Evolutionary conservation across 2,329 filamentous ascomycete species (phyloP).

Genomic region (Gremmenia infestans): DNA sequence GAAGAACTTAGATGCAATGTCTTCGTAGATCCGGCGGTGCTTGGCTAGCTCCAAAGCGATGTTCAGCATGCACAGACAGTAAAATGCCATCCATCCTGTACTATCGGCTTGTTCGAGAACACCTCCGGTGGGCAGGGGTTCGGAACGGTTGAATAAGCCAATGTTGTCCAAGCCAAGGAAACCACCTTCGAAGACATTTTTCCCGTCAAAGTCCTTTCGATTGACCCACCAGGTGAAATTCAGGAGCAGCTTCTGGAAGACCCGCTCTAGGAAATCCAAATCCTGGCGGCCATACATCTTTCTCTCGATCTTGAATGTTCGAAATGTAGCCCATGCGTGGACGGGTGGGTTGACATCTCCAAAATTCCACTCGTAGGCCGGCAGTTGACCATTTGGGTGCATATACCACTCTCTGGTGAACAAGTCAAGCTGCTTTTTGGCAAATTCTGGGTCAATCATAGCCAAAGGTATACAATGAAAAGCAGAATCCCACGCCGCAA

Average conservation of each 20-base stretch:
- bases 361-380: slow-evolving; percentile 96
- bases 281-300: slow-evolving; percentile 96
- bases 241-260: slow-evolving; percentile 91
- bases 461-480: slow-evolving; percentile 95
- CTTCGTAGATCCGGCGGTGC: slow-evolving; percentile 90
- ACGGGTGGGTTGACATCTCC: slow-evolving; percentile 95
- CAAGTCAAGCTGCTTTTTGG: slow-evolving; percentile 94
- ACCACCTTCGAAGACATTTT: slow-evolving; percentile 95
- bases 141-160: slow-evolving; percentile 93
- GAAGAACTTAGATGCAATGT: slow-evolving; percentile 97
- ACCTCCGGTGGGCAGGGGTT: slow-evolving; percentile 88
- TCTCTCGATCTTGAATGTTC: slow-evolving; percentile 96
- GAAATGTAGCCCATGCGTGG: slow-evolving; percentile 92
- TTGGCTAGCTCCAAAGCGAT: slow-evolving; percentile 94
- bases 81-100: slow-evolving; percentile 99
- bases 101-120: slow-evolving; percentile 94
- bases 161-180: slow-evolving; percentile 97
- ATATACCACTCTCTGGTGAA: slow-evolving; percentile 99
- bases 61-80: slow-evolving; percentile 94
- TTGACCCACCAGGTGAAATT: slow-evolving; percentile 99
- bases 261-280: slow-evolving; percentile 88
- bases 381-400: slow-evolving; percentile 92
- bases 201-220: slow-evolving; percentile 87
- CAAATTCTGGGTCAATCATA: slow-evolving; percentile 97
- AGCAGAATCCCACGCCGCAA: slow-evolving; percentile 93